Base-by-base conservation (phyloP, 2,329 filamentous ascomycete genomes). In the Chaetomiaceae sp. region DNA sequence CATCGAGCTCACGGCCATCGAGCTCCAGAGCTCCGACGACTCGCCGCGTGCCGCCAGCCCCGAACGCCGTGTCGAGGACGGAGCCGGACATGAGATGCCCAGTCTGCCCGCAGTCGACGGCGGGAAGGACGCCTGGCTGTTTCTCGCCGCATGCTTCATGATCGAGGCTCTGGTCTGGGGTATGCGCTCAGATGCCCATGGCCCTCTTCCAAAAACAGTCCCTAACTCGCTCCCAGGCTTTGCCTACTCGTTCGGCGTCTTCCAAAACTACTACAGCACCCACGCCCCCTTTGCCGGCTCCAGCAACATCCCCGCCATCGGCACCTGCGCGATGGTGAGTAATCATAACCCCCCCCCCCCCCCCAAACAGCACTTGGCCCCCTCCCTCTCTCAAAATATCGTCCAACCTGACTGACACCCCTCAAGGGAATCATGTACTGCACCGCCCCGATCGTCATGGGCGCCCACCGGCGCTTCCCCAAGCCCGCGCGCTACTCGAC, bases 221-320 rank as follows among this genome's bases (percentile, higher is more conserved):
- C 16, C 36, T 55, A 14, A 54, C 53, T n/a, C n/a, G 10, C 5
- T 5, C 14, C 37, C 36, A 86, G 84, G 84, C 2, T 87, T 88
- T 52, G 80, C 83, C 0, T 83, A 84, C 51, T 76, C 82, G 0
- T 89, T 84, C 64, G 86, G 85, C 38, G 76, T 89, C 21, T 88
- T 89, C 62, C 84, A 88, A 60, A 76, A 84, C 47, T 85, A 86
- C 66, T 89, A 89, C 65, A 77, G 73, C 32, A 77, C 72, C 1
- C 75, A 84, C 53, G 74, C 74, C 4, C 78, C 80, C 1, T 88
- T 88, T 51, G 68, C 70, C 3, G 75, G 75, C 2, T 74, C 75
- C 0, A 71, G 74, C 25, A 71, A 75, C 38, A 81, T 87, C 45
- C 76, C 84, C 27, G 72, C 82, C 13, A 81, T 89, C 49, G 85